phyloP scores from a whole-genome alignment of 129 eudicot species.

The Rutidosis leptorrhynchoides region DNA sequence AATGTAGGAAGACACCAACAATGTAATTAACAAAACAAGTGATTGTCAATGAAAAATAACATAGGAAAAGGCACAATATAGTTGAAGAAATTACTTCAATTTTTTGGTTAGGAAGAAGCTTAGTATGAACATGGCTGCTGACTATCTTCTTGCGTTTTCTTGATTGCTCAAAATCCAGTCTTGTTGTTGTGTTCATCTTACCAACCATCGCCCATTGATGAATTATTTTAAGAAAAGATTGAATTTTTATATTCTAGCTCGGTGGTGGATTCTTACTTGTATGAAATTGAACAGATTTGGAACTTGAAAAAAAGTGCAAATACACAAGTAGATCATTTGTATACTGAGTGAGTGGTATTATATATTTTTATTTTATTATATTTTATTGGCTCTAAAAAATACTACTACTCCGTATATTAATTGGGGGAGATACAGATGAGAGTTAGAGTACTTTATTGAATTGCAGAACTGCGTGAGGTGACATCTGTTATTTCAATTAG shows the following conservation, averaged over 20 bases:
- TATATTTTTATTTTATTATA: no score
- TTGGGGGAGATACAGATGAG: no score
- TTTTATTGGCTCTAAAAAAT: no score
- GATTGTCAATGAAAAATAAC: background rate
- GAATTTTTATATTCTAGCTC: no score
- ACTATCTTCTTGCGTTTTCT: constrained; percentile 1
- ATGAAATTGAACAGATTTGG: background rate
- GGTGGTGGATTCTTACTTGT: background rate
- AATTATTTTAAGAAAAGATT: no score
- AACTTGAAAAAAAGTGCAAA: background rate
- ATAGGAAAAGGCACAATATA: background rate
- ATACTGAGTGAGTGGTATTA: no score
- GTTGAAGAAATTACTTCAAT: background rate
- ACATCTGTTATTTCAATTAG: no score
- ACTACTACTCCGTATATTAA: no score
- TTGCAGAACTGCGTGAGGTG: no score
- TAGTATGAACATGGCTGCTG: background rate
- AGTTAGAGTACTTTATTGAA: no score
- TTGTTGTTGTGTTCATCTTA: background rate
- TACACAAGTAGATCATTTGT: no score
- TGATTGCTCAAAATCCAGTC: background rate
- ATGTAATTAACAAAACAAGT: background rate
- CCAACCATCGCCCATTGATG: background rate
- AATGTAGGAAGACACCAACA: background rate
- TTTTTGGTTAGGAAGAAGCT: background rate